Base-by-base conservation (phyloP, 495 filamentous ascomycete species). In the Podospora anserina region DNA sequence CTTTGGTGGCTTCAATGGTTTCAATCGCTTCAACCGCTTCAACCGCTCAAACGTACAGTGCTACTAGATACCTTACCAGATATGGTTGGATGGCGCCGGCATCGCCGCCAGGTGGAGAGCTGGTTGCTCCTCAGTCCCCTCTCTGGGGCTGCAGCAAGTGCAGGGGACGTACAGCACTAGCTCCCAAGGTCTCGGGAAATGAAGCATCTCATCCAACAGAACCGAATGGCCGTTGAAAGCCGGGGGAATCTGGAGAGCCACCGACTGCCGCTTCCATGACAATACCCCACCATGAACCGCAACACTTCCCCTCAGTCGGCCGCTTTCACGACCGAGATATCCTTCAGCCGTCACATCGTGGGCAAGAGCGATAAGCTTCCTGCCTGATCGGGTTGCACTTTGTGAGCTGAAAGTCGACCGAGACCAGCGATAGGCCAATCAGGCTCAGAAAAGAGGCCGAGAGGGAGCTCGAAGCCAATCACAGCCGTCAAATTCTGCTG, bases 361-460 rank as follows among this genome's bases (percentile, higher is more conserved):
- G 16, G 49, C 44, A 54, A 7, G 4, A 19, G 7, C 54, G 20
- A 62, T 70, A 53, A 70, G 64, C 59, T 49, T 28, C 64, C 64
- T 66, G 60, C 68, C 68, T n/a, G 28, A 27, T 66, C 61, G 53
- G 68, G 60, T 58, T 66, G 68, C 65, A 70, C 32, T 26, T 20
- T 26, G 19, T 5, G 32, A 70, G 68, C 68, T 70, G 68, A 70
- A 69, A 66, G 63, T 26, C 53, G 60, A 61, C 58, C 54, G 64
- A 61, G 63, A 54, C 60, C n/a, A 11, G 44, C 9, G 23, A 9
- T 4, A n/a, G 23, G 54, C 68, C 68, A 70, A 70, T 70, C 60
- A 58, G 3, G 6, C 5, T 49, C 30, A 49, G 11, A 49, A 63
- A 0, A 61, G 7, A 64, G 64, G 54, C 63, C 64, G 60, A 55